Conservation (phyloP, 257 asterid species). For the Gentiana straminea region DNA sequence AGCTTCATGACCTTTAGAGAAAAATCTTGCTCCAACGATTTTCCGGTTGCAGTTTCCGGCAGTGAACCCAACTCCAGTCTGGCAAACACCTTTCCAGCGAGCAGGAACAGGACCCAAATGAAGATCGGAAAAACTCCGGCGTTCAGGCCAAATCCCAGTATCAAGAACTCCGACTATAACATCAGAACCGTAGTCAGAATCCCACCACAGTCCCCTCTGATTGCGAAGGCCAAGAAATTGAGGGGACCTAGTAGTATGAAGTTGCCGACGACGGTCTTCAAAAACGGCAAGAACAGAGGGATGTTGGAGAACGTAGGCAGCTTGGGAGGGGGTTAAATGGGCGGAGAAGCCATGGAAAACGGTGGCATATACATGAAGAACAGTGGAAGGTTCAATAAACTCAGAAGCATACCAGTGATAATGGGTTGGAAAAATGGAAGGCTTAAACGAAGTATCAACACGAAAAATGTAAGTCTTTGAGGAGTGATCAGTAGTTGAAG, state of each 20-base stretch:
- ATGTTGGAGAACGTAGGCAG: conserved; percentile 46
- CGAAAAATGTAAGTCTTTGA: conserved; percentile 69
- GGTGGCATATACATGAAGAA: conserved; percentile 76
- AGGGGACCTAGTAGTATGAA: conserved; percentile 95
- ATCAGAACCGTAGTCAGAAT: conserved; percentile 87
- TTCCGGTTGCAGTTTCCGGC: conserved; percentile 54
- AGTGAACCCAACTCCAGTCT: conserved; percentile 43
- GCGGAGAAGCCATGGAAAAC: conserved; percentile 98
- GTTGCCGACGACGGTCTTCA: conserved; percentile 73
- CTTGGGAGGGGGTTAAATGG: conserved; percentile 45
- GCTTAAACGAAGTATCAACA: conserved; percentile 59
- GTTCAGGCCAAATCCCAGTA: conserved; percentile 97
- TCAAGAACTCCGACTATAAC: conserved; percentile 75
- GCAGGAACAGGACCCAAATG: conserved; percentile 76
- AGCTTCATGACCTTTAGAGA: conserved; percentile 81
- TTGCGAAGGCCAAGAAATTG: conserved; percentile 84
- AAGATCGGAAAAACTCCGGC: conserved; percentile 82
- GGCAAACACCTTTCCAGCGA: conserved; percentile 74
- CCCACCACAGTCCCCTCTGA: conserved; percentile 92
- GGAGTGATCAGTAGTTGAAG: conserved; percentile 27
- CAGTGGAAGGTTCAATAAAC: conserved; percentile 49
- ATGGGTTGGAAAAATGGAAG: conserved; percentile 77
- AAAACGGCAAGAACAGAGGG: conserved; percentile 69
- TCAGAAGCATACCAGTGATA: conserved; percentile 91
- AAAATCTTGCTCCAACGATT: conserved; percentile 80